Percentiles rank a stretch among this genome's conserved stretches.
Conservation (phyloP, 768 basidiomycete genomes). For the Tricholomella constricta region DNA sequence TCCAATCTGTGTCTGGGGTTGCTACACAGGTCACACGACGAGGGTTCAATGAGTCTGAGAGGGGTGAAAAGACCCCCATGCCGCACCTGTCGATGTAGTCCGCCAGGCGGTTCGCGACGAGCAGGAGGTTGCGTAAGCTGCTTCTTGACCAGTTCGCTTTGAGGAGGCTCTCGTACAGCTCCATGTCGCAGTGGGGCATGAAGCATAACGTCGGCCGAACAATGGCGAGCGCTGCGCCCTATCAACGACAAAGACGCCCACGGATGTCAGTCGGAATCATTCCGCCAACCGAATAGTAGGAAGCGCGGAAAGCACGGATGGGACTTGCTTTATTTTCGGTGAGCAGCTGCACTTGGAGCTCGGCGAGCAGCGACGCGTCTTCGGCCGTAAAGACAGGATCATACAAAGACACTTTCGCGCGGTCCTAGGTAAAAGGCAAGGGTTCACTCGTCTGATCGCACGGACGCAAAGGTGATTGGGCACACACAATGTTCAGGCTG, state of each 20-base stretch:
- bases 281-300: background rate
- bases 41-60: background rate
- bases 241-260: constrained; percentile 3
- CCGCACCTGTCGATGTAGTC: constrained; percentile 70
- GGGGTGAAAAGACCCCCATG: constrained; percentile 9
- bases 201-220: constrained; percentile 60
- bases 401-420: constrained; percentile 51
- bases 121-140: constrained; percentile 47
- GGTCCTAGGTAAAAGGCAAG: constrained; percentile 46
- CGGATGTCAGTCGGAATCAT: constrained; percentile 6
- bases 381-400: constrained; percentile 75
- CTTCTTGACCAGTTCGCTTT: constrained; percentile 59
- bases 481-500: constrained; percentile 61
- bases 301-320: no score
- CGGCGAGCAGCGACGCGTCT: constrained; percentile 54
- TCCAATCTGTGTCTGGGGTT: constrained; percentile 53
- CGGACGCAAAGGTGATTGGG: constrained; percentile 1
- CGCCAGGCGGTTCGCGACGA: constrained; percentile 66
- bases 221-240: constrained; percentile 38
- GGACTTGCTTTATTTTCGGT: constrained; percentile 52
- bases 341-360: constrained; percentile 39
- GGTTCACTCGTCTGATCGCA: no score
- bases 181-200: constrained; percentile 81
- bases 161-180: constrained; percentile 67
- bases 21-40: constrained; percentile 37